Evolutionary conservation across 1,284 basidiomycete genomes (phyloP).

Genomic region (Naganishia sp.): DNA sequence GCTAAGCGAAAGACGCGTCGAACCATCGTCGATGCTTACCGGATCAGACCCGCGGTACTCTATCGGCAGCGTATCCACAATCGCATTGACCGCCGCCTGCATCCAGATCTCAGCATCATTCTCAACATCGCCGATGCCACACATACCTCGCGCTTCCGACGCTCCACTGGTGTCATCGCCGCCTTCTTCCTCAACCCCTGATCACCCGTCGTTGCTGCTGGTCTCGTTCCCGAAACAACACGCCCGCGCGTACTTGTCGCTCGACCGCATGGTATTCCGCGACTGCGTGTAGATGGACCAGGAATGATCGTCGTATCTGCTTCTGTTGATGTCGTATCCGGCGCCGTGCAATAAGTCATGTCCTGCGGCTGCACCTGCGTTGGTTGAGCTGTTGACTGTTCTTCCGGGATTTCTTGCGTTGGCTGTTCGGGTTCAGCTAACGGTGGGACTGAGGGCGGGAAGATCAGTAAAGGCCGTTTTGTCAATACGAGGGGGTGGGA

Average conservation of each 20-base stretch:
- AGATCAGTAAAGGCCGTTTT: background rate
- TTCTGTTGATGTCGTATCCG: background rate
- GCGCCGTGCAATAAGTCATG: conserved; percentile 13
- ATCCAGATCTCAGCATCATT: background rate
- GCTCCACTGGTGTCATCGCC: conserved; percentile 60
- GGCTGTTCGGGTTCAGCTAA: background rate
- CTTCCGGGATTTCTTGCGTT: background rate
- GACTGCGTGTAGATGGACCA: conserved; percentile 44
- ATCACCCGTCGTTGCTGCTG: background rate
- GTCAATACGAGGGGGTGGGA: no score
- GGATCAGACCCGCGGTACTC: conserved; percentile 88
- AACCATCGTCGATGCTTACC: conserved; percentile 55
- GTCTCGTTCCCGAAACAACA: conserved; percentile 20
- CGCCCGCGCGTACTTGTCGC: conserved; percentile 20
- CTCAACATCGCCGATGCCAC: background rate
- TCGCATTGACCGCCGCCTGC: conserved; percentile 63
- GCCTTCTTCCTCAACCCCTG: conserved; percentile 3
- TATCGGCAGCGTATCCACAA: conserved; percentile 76
- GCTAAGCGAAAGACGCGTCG: background rate
- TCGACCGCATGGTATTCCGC: conserved; percentile 23
- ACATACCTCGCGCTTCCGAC: conserved; percentile 71
- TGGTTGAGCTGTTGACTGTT: conserved; percentile 1
- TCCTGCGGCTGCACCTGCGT: conserved; percentile 17
- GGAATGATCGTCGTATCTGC: conserved; percentile 21
- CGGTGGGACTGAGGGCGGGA: background rate